Evolutionary conservation across 176 grass and related monocot species (phyloP), one percentile per base, ranked within the genome.

Genomic region (Lolium perenne): DNA sequence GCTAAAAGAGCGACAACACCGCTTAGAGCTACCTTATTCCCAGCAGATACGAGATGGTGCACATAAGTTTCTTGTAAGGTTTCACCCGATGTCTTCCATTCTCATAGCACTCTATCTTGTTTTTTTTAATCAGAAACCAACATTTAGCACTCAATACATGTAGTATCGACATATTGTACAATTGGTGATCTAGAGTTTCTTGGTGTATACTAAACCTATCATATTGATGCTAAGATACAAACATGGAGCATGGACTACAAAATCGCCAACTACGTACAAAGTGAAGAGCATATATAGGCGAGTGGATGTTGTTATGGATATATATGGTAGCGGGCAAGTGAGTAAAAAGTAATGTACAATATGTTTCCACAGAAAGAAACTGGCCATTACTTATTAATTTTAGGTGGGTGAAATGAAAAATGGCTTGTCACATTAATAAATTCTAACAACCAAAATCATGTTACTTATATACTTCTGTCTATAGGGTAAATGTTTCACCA

Each of bases 31-130:
- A 9, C 56, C n/a, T 9, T 0, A 0, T 0, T 58, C 1, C 20
- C 2, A 58, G 1, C 2, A 0, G 2, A 58, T 3, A 3, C 0
- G 1, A n/a, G 1, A 9, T 1, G 56, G 7, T 58, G 1, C 8
- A 58, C 20, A 58, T 58, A n/a, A 58, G 18, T 21, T 58, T 10
- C 56, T 18, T 68, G 32, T 68, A 38, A 15, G 0, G 40, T 18
- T 68, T 68, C 16, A 7, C 7, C 65, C 0, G 35, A 10, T 68
- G 35, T 4, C 65, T 68, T 68, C 65, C 32, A 68, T 38, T 67
- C 64, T 67, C 13, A 38, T 8, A 67, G 15, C 1, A 20, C 26
- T 35, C 1, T 17, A 23, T 17, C 6, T 14, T 7, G 62, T 67
- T 67, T 14, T 8, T n/a, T n/a, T n/a, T n/a, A n/a, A n/a, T 1